phyloP scores from a whole-genome alignment of 129 eudicot species.

The Flaveria linearis region DNA sequence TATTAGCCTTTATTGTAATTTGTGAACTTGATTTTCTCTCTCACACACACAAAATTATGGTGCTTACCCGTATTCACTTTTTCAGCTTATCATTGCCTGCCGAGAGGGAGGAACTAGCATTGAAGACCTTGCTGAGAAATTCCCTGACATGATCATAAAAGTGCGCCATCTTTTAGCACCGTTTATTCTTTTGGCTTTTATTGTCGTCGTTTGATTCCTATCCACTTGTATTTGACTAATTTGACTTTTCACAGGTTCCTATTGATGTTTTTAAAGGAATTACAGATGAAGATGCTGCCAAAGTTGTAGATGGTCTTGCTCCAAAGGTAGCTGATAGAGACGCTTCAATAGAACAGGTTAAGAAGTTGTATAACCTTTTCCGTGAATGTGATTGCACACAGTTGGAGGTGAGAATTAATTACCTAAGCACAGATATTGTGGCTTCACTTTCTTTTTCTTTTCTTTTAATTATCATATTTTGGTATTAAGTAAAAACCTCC shows the following conservation, averaged over 20 bases:
- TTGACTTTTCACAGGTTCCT: constrained; percentile 58
- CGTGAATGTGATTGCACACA: constrained; percentile 85
- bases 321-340: constrained; percentile 78
- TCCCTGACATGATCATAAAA: constrained; percentile 86
- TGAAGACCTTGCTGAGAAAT: constrained; percentile 90
- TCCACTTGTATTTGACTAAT: constrained; percentile 17
- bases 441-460: neutral
- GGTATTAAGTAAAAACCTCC: constrained; percentile 19
- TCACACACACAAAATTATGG: constrained; percentile 9
- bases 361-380: constrained; percentile 90
- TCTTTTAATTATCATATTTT: neutral
- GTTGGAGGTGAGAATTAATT: constrained; percentile 66
- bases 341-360: constrained; percentile 92
- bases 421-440: constrained; percentile 1
- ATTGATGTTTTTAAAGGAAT: constrained; percentile 90
- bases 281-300: constrained; percentile 96
- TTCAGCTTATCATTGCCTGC: constrained; percentile 89
- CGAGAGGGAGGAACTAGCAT: constrained; percentile 97
- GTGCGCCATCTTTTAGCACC: constrained; percentile 28
- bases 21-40: neutral
- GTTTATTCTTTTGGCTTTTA: neutral
- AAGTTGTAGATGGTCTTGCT: constrained; percentile 96
- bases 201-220: constrained; percentile 10
- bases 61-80: constrained; percentile 22
- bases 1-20: neutral